Evolutionary conservation across 192 early-diverging fungal genomes (phyloP).

Genomic region (Gryganskiella cystojenkinii): DNA sequence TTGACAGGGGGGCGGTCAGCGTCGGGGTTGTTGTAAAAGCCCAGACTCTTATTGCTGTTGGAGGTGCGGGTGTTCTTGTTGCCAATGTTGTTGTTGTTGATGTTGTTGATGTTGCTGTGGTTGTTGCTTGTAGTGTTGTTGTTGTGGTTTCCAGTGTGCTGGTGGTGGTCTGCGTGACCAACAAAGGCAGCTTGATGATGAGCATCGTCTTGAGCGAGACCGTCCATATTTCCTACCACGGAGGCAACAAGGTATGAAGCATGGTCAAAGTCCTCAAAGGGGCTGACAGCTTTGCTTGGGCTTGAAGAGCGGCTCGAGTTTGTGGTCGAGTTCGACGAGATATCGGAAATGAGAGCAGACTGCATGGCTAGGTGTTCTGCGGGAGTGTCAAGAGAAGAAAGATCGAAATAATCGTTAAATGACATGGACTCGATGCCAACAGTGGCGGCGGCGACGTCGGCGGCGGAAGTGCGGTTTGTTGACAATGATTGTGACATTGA

Average conservation of each 20-base stretch:
- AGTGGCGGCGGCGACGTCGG: not conserved
- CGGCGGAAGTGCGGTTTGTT: not conserved
- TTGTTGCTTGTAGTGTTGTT: conserved; percentile 1
- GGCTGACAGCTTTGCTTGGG: conserved; percentile 4
- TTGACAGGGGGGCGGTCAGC: not conserved
- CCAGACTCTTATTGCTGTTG: not conserved
- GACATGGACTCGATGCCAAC: no score
- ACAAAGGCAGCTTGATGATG: no score
- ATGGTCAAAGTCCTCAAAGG: conserved; percentile 19
- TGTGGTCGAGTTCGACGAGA: no score
- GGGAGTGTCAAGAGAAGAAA: no score
- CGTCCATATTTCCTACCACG: not conserved
- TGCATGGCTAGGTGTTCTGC: not conserved
- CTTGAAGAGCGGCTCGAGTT: not conserved
- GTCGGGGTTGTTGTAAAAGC: not conserved
- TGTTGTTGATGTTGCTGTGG: conserved; percentile 14
- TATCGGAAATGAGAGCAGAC: conserved; percentile 11
- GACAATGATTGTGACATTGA: conserved; percentile 5
- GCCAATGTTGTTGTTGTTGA: conserved; percentile 2
- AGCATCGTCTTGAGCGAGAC: not conserved
- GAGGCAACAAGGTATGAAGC: conserved; percentile 13
- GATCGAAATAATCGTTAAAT: no score
- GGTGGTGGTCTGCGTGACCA: no score
- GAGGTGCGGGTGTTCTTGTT: conserved; percentile 1
- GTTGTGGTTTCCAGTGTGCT: no score